Percentiles rank a stretch among this genome's conserved stretches.
Conservation (phyloP, 192 early-diverging fungal genomes). For the Linnemannia elongata region DNA sequence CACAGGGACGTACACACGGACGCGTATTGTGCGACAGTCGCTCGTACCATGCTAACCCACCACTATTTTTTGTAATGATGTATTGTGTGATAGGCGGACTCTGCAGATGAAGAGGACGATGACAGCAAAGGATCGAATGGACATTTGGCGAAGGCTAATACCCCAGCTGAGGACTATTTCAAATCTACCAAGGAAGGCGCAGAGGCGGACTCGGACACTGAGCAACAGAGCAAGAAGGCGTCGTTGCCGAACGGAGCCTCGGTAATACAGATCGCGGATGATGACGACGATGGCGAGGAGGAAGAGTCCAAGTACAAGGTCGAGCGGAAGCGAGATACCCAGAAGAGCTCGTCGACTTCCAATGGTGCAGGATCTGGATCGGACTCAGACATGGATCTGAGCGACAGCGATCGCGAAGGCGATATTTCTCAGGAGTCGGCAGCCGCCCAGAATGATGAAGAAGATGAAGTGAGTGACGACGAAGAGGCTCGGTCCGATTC, state of each 20-base stretch:
- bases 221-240: not conserved
- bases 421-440: not conserved
- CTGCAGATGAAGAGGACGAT: not conserved
- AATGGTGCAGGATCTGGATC: not conserved
- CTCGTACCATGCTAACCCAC: not conserved
- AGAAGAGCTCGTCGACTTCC: not conserved
- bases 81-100: not conserved
- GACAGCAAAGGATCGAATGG: not conserved
- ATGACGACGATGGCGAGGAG: slow-evolving; percentile 11
- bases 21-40: not conserved
- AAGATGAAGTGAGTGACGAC: not conserved
- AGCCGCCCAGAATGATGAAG: not conserved
- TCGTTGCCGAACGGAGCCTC: not conserved
- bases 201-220: slow-evolving; percentile 24
- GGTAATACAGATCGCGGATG: not conserved
- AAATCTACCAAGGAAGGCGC: slow-evolving; percentile 16
- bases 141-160: slow-evolving; percentile 12
- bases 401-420: not conserved
- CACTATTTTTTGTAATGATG: not conserved
- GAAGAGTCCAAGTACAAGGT: slow-evolving; percentile 40
- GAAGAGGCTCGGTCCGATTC: not conserved
- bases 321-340: slow-evolving; percentile 22
- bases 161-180: slow-evolving; percentile 41
- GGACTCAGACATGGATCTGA: slow-evolving; percentile 1
- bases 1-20: not conserved